Conservation (phyloP, 106 monocot genomes). For the Allium sativum region DNA sequence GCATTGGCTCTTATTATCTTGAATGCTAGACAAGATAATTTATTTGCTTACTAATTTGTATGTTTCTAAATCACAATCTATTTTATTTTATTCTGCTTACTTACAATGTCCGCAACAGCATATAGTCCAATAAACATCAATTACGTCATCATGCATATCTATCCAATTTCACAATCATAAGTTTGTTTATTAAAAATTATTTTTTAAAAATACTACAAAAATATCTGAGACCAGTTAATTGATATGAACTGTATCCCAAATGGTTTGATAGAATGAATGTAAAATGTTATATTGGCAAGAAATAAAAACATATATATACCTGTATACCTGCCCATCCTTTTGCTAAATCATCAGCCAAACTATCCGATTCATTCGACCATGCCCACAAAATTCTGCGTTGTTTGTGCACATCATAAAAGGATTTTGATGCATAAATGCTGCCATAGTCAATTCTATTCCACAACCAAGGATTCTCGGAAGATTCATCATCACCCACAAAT, state of each 20-base stretch:
- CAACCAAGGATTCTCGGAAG: constrained; percentile 22
- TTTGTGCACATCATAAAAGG: constrained; percentile 55
- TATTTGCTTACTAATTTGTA: not conserved
- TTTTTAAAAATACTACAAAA: too few species aligned
- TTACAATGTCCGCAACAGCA: too few species aligned
- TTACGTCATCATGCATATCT: too few species aligned
- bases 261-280: not conserved
- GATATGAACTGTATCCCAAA: not conserved
- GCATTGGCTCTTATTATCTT: not conserved
- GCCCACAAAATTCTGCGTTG: constrained; percentile 62
- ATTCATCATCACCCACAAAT: constrained; percentile 35
- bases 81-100: not conserved
- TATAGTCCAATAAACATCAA: too few species aligned
- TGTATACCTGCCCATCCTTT: constrained; percentile 94
- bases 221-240: not conserved
- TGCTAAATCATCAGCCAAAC: constrained; percentile 29
- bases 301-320: constrained; percentile 21
- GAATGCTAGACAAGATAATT: not conserved
- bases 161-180: too few species aligned
- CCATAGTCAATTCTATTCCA: constrained; percentile 74
- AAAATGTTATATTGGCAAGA: not conserved
- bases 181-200: too few species aligned
- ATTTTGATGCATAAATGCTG: constrained; percentile 80
- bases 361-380: constrained; percentile 74
- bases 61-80: not conserved